Conservation (phyloP, 2,329 filamentous ascomycete species). For the Apiospora saccharicola region DNA sequence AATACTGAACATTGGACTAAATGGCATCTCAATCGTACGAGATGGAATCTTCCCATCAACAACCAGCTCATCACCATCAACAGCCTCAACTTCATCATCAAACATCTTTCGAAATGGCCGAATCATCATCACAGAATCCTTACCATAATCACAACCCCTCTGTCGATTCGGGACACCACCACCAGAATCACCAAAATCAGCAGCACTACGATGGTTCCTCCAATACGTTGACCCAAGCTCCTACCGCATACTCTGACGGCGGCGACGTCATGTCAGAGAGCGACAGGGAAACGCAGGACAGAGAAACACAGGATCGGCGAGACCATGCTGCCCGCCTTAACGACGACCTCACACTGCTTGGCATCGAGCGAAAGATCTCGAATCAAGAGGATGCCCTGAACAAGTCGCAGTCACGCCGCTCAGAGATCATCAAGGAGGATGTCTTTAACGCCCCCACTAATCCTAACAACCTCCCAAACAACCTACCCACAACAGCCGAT, state of each 20-base stretch:
- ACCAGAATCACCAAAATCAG: not conserved
- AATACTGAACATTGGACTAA: too few relatives aligned
- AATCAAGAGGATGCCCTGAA: constrained; percentile 22
- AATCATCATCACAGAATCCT: not conserved
- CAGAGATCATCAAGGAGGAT: constrained; percentile 37
- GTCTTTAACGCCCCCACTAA: constrained; percentile 38
- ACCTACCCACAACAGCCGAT: constrained; percentile 41
- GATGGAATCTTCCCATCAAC: not conserved
- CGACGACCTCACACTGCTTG: constrained; percentile 42
- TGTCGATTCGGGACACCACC: not conserved
- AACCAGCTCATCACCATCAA: too few relatives aligned
- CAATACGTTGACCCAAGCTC: not conserved
- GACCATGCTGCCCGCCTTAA: constrained; percentile 38
- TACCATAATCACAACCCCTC: not conserved
- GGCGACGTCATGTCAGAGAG: not conserved
- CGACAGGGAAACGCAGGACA: constrained; percentile 1
- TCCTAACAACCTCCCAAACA: constrained; percentile 31
- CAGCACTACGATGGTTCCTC: not conserved
- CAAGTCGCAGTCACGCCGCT: constrained; percentile 17
- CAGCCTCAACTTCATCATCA: not conserved
- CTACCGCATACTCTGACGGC: not conserved
- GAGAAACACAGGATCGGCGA: constrained; percentile 1
- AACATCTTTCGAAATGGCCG: not conserved
- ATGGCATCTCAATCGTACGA: constrained; percentile 2
- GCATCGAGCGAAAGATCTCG: constrained; percentile 41